Conservation (phyloP, 2,329 filamentous ascomycete species). For the Cercospora sp. region DNA sequence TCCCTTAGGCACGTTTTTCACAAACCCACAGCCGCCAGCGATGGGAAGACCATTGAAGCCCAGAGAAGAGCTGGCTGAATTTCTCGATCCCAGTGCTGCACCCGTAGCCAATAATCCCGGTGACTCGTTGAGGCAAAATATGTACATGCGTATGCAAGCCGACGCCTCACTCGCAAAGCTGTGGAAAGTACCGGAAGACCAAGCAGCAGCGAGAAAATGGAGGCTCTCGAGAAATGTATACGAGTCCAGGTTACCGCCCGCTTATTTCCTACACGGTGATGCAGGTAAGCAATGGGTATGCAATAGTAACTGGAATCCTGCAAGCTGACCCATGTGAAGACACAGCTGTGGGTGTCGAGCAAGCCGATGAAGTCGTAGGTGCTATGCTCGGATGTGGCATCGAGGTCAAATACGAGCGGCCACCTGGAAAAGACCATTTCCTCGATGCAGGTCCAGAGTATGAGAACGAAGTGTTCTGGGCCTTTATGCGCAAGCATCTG, state of each 20-base stretch:
- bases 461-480: slow-evolving; percentile 32
- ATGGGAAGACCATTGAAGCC: slow-evolving; percentile 22
- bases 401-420: slow-evolving; percentile 32
- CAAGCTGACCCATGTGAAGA: slow-evolving; percentile 14
- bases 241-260: slow-evolving; percentile 26
- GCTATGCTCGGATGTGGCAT: slow-evolving; percentile 32
- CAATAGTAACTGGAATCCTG: neutral
- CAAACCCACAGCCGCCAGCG: slow-evolving; percentile 31
- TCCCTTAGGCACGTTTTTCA: slow-evolving; percentile 37
- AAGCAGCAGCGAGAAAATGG: slow-evolving; percentile 27
- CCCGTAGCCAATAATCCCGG: slow-evolving; percentile 29
- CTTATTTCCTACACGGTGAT: slow-evolving; percentile 36
- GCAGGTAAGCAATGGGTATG: slow-evolving; percentile 24
- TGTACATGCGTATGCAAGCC: slow-evolving; percentile 35
- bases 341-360: slow-evolving; percentile 34
- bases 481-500: slow-evolving; percentile 34
- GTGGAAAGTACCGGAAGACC: slow-evolving; percentile 25
- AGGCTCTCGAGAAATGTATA: slow-evolving; percentile 32
- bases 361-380: slow-evolving; percentile 36
- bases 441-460: slow-evolving; percentile 31
- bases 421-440: slow-evolving; percentile 33
- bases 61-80: slow-evolving; percentile 23
- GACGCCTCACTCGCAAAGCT: slow-evolving; percentile 33
- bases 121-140: slow-evolving; percentile 21
- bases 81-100: slow-evolving; percentile 28